Percentiles rank a stretch among this genome's conserved stretches.
Conservation (phyloP, 768 basidiomycete genomes). For the Crucibulum laeve region DNA sequence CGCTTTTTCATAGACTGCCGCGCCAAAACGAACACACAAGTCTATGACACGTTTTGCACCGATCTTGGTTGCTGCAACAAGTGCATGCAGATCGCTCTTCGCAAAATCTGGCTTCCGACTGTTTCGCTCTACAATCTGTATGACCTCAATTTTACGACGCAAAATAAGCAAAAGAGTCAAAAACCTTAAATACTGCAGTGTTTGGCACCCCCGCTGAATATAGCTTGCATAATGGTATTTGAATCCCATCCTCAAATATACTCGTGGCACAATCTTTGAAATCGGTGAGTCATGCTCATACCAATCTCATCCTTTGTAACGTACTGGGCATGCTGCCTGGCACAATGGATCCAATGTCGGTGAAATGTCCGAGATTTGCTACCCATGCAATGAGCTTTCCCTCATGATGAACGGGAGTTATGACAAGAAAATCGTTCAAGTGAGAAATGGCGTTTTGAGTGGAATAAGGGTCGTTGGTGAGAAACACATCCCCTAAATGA, state of each 20-base stretch:
- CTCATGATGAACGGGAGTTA: constrained; percentile 19
- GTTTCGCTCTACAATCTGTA: constrained; percentile 15
- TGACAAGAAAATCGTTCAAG: constrained; percentile 24
- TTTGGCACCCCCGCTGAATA: constrained; percentile 18
- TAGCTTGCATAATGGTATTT: constrained; percentile 22
- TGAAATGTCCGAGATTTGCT: constrained; percentile 24
- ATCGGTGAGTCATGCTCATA: background rate
- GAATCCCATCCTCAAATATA: constrained; percentile 23
- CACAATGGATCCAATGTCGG: constrained; percentile 18
- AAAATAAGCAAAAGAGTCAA: no score
- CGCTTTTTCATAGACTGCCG: constrained; percentile 16
- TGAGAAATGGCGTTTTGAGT: constrained; percentile 22
- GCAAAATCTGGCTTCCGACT: constrained; percentile 23
- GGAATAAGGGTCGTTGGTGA: constrained; percentile 25
- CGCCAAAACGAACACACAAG: constrained; percentile 21
- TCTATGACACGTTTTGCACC: constrained; percentile 17
- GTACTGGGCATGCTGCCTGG: constrained; percentile 17
- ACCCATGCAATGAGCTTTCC: constrained; percentile 23
- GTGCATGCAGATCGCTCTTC: constrained; percentile 20
- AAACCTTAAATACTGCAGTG: constrained; percentile 18
- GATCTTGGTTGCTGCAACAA: constrained; percentile 22
- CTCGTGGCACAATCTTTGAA: constrained; percentile 11
- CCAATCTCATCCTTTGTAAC: background rate
- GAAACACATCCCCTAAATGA: constrained; percentile 13
- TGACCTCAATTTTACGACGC: background rate